Percentiles rank a stretch among this genome's conserved stretches.
These are phyloP conservation scores for Sordariomycetes sp. DNA, from an alignment of 2,329 filamentous ascomycete genomes.

Conservation along the genomic window DNA sequence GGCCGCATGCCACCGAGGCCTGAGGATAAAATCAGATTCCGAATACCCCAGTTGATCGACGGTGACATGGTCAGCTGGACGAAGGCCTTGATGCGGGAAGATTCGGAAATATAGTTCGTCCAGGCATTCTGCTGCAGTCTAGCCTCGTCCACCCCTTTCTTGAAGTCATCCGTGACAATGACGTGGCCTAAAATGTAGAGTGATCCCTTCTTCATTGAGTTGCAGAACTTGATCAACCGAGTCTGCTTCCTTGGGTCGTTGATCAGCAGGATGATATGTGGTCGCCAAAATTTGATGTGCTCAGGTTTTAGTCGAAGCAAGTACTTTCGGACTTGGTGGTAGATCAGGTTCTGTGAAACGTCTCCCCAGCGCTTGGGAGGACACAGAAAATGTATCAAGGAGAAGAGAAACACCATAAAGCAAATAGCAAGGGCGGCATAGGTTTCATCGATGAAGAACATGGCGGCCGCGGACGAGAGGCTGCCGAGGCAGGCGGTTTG, in stretches of 20 bases:
- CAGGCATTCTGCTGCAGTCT: constrained; percentile 72
- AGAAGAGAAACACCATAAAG: constrained; percentile 66
- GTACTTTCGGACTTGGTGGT: constrained; percentile 79
- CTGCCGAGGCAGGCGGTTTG: constrained; percentile 69
- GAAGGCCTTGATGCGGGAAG: constrained; percentile 79
- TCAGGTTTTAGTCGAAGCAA: constrained; percentile 74
- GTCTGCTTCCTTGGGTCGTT: constrained; percentile 77
- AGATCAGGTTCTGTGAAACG: constrained; percentile 82
- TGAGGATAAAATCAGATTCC: constrained; percentile 73
- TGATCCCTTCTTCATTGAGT: constrained; percentile 80
- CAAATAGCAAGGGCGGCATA: constrained; percentile 70
- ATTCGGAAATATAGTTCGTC: constrained; percentile 77
- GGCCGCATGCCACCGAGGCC: constrained; percentile 82
- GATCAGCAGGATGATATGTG: constrained; percentile 76
- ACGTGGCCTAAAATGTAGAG: constrained; percentile 82
- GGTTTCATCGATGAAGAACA: constrained; percentile 83
- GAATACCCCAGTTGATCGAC: constrained; percentile 72
- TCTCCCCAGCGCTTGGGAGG: constrained; percentile 87
- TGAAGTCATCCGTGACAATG: constrained; percentile 78
- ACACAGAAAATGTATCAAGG: constrained; percentile 77
- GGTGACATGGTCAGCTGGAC: constrained; percentile 81
- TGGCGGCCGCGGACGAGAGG: constrained; percentile 66
- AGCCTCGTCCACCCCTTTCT: constrained; percentile 68
- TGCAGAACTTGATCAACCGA: constrained; percentile 82
- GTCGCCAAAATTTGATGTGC: constrained; percentile 90